Percentiles rank a stretch among this genome's conserved stretches.
These are phyloP conservation scores for Candida arabinofermentans DNA, from an alignment of 805 yeast species.

Conservation along the genomic window DNA sequence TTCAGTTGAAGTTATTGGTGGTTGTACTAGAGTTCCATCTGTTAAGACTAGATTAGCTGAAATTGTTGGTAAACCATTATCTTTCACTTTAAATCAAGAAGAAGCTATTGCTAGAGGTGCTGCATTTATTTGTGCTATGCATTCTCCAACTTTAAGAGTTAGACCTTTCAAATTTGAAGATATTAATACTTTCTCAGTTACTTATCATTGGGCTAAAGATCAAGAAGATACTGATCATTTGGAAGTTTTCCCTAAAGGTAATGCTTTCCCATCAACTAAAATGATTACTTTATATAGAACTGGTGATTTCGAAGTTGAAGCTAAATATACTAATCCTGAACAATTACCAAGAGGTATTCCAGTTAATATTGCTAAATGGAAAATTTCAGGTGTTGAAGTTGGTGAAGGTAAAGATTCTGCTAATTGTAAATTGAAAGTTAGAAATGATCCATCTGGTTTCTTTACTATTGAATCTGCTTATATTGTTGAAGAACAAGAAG, in stretches of 20 bases:
- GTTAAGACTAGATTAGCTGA: slow-evolving; percentile 78
- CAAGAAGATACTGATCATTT: slow-evolving; percentile 87
- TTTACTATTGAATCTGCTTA: slow-evolving; percentile 91
- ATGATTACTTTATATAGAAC: slow-evolving; percentile 90
- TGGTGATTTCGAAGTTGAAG: slow-evolving; percentile 81
- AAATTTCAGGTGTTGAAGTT: slow-evolving; percentile 78
- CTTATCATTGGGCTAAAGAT: slow-evolving; percentile 92
- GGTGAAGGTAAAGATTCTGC: slow-evolving; percentile 71
- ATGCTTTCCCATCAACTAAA: slow-evolving; percentile 91
- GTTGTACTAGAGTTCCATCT: slow-evolving; percentile 96
- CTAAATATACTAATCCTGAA: slow-evolving; percentile 73
- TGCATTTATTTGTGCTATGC: slow-evolving; percentile 97
- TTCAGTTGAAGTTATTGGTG: slow-evolving; percentile 94
- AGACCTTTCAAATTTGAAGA: slow-evolving; percentile 99
- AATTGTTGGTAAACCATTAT: slow-evolving; percentile 78
- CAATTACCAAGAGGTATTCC: slow-evolving; percentile 69
- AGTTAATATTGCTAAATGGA: slow-evolving; percentile 76
- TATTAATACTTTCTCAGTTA: slow-evolving; percentile 83
- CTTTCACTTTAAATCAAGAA: slow-evolving; percentile 96
- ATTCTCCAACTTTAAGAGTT: slow-evolving; percentile 97
- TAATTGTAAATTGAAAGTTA: slow-evolving; percentile 87
- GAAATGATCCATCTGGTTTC: slow-evolving; percentile 96
- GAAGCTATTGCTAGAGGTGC: slow-evolving; percentile 99
- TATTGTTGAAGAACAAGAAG: slow-evolving; percentile 87
- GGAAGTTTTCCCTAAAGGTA: slow-evolving; percentile 96